Percentiles rank a stretch among this genome's conserved stretches.
Conservation (phyloP, 352 stramenopile genomes). For the Pythium rishiriense region DNA sequence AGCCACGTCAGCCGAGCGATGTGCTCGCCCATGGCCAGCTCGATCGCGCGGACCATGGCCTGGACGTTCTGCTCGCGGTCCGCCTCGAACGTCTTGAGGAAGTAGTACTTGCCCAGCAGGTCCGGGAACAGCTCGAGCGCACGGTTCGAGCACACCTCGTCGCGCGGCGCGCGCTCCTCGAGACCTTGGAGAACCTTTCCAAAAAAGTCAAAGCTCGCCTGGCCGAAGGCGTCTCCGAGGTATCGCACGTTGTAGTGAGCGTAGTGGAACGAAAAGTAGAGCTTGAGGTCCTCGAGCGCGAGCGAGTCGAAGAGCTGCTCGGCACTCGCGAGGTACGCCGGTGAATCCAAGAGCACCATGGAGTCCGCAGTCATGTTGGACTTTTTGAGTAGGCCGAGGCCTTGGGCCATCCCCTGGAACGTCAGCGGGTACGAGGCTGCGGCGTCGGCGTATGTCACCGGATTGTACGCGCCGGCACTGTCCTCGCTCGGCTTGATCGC, state of each 20-base stretch:
- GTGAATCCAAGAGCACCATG: conserved; percentile 41
- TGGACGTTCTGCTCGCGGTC: conserved; percentile 66
- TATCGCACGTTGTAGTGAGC: conserved; percentile 34
- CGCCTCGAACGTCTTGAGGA: conserved; percentile 72
- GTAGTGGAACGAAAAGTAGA: conserved; percentile 48
- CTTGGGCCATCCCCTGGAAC: conserved; percentile 42
- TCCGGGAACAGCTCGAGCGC: conserved; percentile 54
- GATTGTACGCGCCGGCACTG: conserved; percentile 48
- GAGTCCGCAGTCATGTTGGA: conserved; percentile 32
- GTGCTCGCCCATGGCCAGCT: conserved; percentile 71
- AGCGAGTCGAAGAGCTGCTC: conserved; percentile 32
- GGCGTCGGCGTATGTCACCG: conserved; percentile 75
- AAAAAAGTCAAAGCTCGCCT: conserved; percentile 89
- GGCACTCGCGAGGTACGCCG: conserved; percentile 49
- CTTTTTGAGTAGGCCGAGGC: conserved; percentile 36
- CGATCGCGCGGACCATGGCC: conserved; percentile 48
- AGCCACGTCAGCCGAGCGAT: conserved; percentile 90
- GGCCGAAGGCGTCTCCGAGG: conserved; percentile 62
- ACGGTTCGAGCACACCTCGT: conserved; percentile 31
- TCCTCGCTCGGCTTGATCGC: conserved; percentile 63
- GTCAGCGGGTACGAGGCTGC: conserved; percentile 41
- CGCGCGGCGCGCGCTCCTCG: conserved; percentile 39
- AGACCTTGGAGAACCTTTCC: conserved; percentile 54
- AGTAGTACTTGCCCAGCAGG: conserved; percentile 82
- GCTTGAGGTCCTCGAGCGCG: conserved; percentile 40